Conservation (phyloP, 129 eudicot species). For the Helianthus annuus region HanXRQr2.0-SUNRISE NC_035439.2:112172913-112173412, state of each 20-base stretch:
- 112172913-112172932: constrained; percentile 44
- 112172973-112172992: constrained; percentile 46
- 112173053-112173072: constrained; percentile 49
- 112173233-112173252: constrained; percentile 16
- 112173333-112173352: constrained; percentile 17
- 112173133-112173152: constrained; percentile 24
- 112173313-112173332: constrained; percentile 10
- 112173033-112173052: constrained; percentile 32
- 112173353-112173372: background rate
- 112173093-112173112: constrained; percentile 36
- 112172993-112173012: constrained; percentile 43
- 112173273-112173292: constrained; percentile 12
- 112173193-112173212: constrained; percentile 35
- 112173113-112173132: constrained; percentile 36
- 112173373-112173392: background rate
- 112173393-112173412: background rate
- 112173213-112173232: background rate
- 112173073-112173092: constrained; percentile 53
- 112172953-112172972: constrained; percentile 47
- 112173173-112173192: constrained; percentile 19
- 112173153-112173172: constrained; percentile 20
- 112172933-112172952: constrained; percentile 39
- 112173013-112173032: constrained; percentile 65
- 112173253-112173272: constrained; percentile 32
- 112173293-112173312: background rate